A percentile compares a stretch with the other conserved stretches of the same genome.
Evolutionary conservation across 164 flowering plant genomes (phyloP).

Genomic region (Platanus orientalis): DNA sequence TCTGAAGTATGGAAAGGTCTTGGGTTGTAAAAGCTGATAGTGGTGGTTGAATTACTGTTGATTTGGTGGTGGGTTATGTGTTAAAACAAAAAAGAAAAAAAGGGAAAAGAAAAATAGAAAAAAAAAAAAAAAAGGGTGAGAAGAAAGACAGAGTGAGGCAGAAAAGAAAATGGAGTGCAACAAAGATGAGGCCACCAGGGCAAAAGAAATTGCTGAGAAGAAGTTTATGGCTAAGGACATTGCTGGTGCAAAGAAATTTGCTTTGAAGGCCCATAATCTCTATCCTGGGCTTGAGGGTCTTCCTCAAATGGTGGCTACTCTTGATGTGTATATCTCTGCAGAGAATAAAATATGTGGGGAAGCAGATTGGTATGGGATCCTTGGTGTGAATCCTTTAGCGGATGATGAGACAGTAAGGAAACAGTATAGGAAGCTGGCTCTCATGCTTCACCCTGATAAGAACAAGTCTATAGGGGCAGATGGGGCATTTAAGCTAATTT

Average conservation of each 20-base stretch:
- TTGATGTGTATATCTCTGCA: conserved; percentile 59
- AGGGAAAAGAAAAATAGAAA: neutral
- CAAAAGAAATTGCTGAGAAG: conserved; percentile 72
- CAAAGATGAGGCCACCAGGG: conserved; percentile 70
- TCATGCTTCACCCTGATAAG: conserved; percentile 91
- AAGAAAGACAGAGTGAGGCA: conserved; percentile 1
- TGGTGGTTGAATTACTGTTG: neutral
- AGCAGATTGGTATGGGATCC: conserved; percentile 75
- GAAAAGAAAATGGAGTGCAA: conserved; percentile 67
- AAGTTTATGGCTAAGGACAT: conserved; percentile 53
- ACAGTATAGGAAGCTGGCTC: conserved; percentile 77
- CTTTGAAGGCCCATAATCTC: conserved; percentile 63
- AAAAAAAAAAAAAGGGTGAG: neutral
- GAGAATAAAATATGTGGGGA: conserved; percentile 66
- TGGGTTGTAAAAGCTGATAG: conserved; percentile 2
- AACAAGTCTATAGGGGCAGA: conserved; percentile 90
- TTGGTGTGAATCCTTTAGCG: conserved; percentile 60
- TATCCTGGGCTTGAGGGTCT: conserved; percentile 72
- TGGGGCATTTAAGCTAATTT: conserved; percentile 80
- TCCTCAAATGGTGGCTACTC: conserved; percentile 58
- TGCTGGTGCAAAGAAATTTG: conserved; percentile 69
- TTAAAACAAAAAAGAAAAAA: neutral
- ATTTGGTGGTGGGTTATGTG: neutral
- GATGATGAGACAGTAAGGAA: conserved; percentile 72
- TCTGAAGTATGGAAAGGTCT: conserved; percentile 10